A percentile compares a stretch with the other conserved stretches of the same genome.
Conservation (phyloP, 352 stramenopile species). For the Pythium myriotylum region DNA sequence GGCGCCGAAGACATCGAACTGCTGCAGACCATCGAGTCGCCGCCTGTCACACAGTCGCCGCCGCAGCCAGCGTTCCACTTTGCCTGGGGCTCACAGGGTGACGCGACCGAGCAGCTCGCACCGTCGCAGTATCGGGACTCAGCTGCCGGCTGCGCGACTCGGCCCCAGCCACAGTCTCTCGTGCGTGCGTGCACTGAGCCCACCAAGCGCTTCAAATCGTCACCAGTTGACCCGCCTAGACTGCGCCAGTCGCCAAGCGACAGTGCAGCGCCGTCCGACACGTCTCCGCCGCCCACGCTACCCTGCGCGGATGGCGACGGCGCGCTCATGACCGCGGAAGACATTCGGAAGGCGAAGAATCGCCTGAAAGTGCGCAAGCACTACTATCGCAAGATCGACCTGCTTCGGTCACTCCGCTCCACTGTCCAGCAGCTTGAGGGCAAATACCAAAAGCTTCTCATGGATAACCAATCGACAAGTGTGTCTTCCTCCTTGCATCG, state of each 20-base stretch:
- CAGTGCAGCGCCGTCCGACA: neutral
- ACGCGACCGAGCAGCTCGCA: neutral
- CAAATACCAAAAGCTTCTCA: constrained; percentile 16
- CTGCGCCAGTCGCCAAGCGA: neutral
- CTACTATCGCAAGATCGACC: constrained; percentile 38
- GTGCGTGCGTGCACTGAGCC: neutral
- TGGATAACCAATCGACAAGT: constrained; percentile 9
- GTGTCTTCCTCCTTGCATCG: neutral
- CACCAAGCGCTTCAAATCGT: neutral
- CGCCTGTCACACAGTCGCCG: neutral
- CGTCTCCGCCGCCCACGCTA: constrained; percentile 3
- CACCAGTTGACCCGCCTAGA: neutral
- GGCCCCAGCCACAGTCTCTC: neutral
- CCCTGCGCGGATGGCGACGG: constrained; percentile 3
- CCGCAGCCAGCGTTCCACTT: neutral
- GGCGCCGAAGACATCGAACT: constrained; percentile 25
- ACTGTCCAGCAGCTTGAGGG: constrained; percentile 27
- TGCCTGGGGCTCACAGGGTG: neutral
- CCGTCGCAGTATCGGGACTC: neutral
- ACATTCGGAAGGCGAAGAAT: constrained; percentile 33
- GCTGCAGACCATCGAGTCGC: constrained; percentile 17
- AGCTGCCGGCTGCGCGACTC: neutral
- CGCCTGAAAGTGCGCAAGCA: constrained; percentile 37
- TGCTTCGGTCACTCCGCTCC: constrained; percentile 24
- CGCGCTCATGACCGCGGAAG: constrained; percentile 13